Base-by-base conservation (phyloP, 169 alveolate genomes). In the Cyclospora cayetanensis region DNA sequence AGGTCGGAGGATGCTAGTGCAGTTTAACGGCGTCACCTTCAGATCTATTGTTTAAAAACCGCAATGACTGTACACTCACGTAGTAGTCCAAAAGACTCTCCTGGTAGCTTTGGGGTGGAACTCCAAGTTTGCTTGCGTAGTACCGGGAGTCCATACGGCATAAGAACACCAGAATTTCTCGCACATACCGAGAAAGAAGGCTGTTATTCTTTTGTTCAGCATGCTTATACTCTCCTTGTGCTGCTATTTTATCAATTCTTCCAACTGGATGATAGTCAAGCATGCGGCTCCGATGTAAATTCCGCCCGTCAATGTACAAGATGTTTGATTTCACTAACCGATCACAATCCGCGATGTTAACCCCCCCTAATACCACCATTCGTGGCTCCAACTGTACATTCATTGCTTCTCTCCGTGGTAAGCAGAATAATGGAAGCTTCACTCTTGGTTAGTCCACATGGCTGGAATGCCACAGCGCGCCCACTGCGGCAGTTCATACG, bases 141-240 rank as follows among this genome's bases (percentile, higher is more conserved):
- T 39, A 55, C 1, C 93, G 65, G 29, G 93, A 89, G 70, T 89
- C 93, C 50, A 89, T 74, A n/a, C 77, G 72, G 53, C 76, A 89
- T 22, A 89, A 20, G n/a, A 89, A 89, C 37, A 25, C 66, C 34
- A 89, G 80, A 34, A 89, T 55, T 55, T 89, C 93, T 20, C 55
- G 77, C 66, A 89, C 80, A 42, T 52, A 52, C 25, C 89, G 68
- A n/a, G 93, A 89, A 41, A 79, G 70, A 34, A 27, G 43, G 88
- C 88, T 79, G 89, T 53, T 34, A 7, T 35, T 72, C 42, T 55
- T 66, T 15, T 20, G 42, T 46, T 87, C 31, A 1, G 89, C 50
- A 39, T 0, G 35, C 29, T 65, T 29, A 4, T 34, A 29, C 4
- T 52, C 79, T 25, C 20, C 66, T 25, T 43, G 85, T 5, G 77